Conservation (phyloP, 2,329 filamentous ascomycete genomes). For the Xylariaceae sp. region DNA sequence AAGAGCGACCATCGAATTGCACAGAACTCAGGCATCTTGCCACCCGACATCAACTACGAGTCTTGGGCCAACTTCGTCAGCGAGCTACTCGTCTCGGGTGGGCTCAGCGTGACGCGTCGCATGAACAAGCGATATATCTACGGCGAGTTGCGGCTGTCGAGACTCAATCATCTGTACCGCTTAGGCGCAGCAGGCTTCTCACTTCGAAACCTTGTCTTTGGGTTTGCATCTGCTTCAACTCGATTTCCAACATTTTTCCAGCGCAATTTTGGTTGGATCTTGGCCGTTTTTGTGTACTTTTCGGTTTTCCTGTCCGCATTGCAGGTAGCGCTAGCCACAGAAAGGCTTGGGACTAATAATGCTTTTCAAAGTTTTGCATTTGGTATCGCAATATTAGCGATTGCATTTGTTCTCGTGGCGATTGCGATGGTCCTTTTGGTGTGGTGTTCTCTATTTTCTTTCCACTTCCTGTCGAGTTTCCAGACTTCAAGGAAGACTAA, state of each 20-base stretch:
- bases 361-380: slow-evolving; percentile 25
- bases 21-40: slow-evolving; percentile 29
- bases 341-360: slow-evolving; percentile 11
- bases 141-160: slow-evolving; percentile 42
- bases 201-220: slow-evolving; percentile 22
- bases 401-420: slow-evolving; percentile 17
- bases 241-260: slow-evolving; percentile 37
- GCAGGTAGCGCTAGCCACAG: slow-evolving; percentile 35
- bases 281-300: slow-evolving; percentile 34
- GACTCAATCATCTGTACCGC: slow-evolving; percentile 40
- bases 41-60: slow-evolving; percentile 27
- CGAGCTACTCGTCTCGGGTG: slow-evolving; percentile 23
- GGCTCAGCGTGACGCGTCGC: slow-evolving; percentile 19
- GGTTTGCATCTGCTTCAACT: slow-evolving; percentile 30
- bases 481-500: slow-evolving; percentile 11
- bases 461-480: slow-evolving; percentile 23
- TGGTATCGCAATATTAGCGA: slow-evolving; percentile 21
- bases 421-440: slow-evolving; percentile 16
- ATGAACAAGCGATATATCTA: slow-evolving; percentile 41
- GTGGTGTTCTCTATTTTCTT: slow-evolving; percentile 24
- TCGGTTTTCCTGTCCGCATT: slow-evolving; percentile 36
- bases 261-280: slow-evolving; percentile 34
- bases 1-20: slow-evolving; percentile 39
- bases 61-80: slow-evolving; percentile 31
- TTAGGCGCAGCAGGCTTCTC: slow-evolving; percentile 23